These are phyloP conservation scores for Aegilops longissima DNA, from an alignment of 176 grass and related monocot species.

Conservation along the genomic window DNA sequence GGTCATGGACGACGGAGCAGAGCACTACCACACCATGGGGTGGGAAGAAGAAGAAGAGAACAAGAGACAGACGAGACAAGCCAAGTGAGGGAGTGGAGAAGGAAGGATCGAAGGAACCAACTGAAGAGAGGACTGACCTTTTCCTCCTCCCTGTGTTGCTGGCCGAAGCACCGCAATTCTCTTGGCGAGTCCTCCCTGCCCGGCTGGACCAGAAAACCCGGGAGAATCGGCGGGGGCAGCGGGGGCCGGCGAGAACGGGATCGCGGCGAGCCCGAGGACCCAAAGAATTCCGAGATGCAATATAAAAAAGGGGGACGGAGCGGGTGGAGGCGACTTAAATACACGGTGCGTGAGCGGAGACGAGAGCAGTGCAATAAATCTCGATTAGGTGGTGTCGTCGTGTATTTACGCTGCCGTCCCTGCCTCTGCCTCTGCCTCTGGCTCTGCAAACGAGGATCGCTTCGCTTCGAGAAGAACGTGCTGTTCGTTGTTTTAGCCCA, in stretches of 20 bases:
- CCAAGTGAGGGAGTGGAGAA: constrained; percentile 2
- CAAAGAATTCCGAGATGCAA: constrained; percentile 41
- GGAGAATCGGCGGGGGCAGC: constrained; percentile 37
- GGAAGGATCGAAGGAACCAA: background rate
- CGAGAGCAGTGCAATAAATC: constrained; percentile 45
- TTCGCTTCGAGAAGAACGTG: constrained; percentile 26
- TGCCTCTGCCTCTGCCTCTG: background rate
- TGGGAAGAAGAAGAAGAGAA: background rate
- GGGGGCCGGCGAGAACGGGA: constrained; percentile 31
- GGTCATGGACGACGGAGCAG: background rate
- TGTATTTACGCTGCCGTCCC: constrained; percentile 22
- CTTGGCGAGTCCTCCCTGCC: background rate
- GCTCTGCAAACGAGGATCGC: constrained; percentile 12
- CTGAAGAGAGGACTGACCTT: constrained; percentile 26
- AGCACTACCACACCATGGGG: background rate
- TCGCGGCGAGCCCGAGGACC: constrained; percentile 52
- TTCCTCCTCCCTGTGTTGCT: background rate
- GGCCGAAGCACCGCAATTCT: constrained; percentile 28
- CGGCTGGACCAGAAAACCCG: constrained; percentile 17
- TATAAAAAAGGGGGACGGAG: background rate
- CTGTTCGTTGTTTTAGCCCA: background rate
- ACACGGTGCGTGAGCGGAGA: background rate
- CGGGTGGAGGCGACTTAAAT: background rate
- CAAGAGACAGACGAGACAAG: background rate
- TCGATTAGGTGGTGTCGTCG: background rate